These are phyloP conservation scores for Cladorrhinum samala DNA, from an alignment of 495 filamentous ascomycete species.

Conservation along the genomic window DNA sequence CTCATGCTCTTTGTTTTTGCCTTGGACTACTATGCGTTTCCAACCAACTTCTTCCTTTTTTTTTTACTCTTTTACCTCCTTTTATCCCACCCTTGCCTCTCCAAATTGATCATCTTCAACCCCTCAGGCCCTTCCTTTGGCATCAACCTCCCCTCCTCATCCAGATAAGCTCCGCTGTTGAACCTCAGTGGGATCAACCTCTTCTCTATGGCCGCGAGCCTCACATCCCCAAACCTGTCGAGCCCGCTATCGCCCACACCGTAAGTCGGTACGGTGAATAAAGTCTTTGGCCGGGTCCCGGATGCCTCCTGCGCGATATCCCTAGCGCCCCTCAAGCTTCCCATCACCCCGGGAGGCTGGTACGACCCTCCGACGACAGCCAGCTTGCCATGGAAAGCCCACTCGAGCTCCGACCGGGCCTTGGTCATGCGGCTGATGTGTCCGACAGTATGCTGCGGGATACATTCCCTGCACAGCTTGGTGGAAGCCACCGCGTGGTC, in stretches of 20 bases:
- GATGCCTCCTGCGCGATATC: conserved; percentile 24
- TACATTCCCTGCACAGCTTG: conserved; percentile 66
- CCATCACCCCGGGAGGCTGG: conserved; percentile 34
- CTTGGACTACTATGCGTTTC: no score
- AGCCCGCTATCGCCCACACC: not conserved
- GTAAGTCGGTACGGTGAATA: not conserved
- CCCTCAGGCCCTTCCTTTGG: not conserved
- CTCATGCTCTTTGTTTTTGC: no score
- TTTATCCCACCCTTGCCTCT: not conserved
- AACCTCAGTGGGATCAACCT: conserved; percentile 3
- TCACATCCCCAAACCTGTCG: not conserved
- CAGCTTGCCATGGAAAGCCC: conserved; percentile 56
- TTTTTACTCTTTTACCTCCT: not conserved
- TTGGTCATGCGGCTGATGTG: conserved; percentile 60
- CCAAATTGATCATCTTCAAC: not conserved
- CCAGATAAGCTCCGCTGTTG: conserved; percentile 3
- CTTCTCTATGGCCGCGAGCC: not conserved
- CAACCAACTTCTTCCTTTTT: no score
- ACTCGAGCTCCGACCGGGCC: conserved; percentile 47
- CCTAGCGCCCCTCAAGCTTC: conserved; percentile 33
- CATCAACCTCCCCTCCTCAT: not conserved
- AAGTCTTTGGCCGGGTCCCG: not conserved
- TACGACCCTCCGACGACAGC: conserved; percentile 79
- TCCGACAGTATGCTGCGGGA: conserved; percentile 82
- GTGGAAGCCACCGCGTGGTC: conserved; percentile 50